These are phyloP conservation scores for Chrysosporium keratinophilum DNA, from an alignment of 2,329 filamentous ascomycete genomes.

Conservation along the genomic window DNA sequence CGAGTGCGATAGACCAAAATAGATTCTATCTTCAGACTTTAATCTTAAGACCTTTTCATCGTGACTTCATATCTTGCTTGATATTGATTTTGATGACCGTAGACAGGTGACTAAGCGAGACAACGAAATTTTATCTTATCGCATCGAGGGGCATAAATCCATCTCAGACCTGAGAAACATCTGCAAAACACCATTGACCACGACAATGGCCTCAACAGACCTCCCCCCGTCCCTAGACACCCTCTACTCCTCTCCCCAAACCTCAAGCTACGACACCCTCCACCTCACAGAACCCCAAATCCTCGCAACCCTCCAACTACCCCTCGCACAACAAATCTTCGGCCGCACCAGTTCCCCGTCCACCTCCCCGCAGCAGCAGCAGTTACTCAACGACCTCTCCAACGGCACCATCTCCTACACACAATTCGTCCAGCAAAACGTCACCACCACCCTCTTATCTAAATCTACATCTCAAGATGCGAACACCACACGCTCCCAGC, in stretches of 20 bases:
- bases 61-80: no score
- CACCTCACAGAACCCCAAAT: constrained; percentile 27
- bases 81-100: no score
- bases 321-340: constrained; percentile 32
- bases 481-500: constrained; percentile 26
- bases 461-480: constrained; percentile 1
- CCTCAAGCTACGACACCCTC: constrained; percentile 26
- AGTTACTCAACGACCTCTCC: constrained; percentile 21
- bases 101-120: constrained; percentile 1
- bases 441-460: constrained; percentile 19
- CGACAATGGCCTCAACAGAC: not conserved
- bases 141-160: not conserved
- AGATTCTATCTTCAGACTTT: not conserved
- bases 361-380: no score
- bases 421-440: constrained; percentile 29
- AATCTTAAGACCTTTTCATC: not conserved
- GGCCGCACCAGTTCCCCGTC: constrained; percentile 23
- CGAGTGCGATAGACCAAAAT: not conserved
- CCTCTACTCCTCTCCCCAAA: constrained; percentile 23
- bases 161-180: not conserved
- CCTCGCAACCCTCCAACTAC: constrained; percentile 26
- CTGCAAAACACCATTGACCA: not conserved
- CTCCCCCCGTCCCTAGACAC: constrained; percentile 26
- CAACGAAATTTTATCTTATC: not conserved
- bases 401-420: constrained; percentile 30